These are phyloP conservation scores for Scheffersomyces titani DNA, from an alignment of 1,139 yeast genomes.

Conservation along the genomic window DNA sequence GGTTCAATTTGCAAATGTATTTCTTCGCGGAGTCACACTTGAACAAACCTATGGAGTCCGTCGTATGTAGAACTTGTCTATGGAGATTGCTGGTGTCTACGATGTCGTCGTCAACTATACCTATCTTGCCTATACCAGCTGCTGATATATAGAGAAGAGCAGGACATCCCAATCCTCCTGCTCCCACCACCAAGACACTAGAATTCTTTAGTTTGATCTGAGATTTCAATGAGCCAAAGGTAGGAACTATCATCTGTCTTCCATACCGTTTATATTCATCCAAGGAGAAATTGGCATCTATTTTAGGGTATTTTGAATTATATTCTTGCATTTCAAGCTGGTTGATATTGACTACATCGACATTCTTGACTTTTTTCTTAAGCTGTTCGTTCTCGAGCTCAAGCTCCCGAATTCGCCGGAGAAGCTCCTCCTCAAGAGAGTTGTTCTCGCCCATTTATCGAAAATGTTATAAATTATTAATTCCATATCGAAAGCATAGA, in stretches of 20 bases:
- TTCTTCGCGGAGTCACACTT: conserved; percentile 79
- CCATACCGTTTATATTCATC: conserved; percentile 88
- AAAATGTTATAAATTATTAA: background rate
- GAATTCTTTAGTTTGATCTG: conserved; percentile 62
- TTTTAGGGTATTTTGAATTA: background rate
- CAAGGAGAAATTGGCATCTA: conserved; percentile 23
- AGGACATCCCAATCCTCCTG: conserved; percentile 97
- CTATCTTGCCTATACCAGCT: conserved; percentile 83
- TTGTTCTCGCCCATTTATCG: background rate
- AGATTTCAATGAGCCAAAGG: conserved; percentile 54
- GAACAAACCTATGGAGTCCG: conserved; percentile 61
- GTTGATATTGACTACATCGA: background rate
- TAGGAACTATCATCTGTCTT: conserved; percentile 91
- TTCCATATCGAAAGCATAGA: background rate
- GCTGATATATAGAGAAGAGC: conserved; percentile 83
- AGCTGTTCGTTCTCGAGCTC: conserved; percentile 26
- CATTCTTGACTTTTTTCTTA: conserved; percentile 4
- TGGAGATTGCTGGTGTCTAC: conserved; percentile 88
- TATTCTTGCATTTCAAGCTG: background rate
- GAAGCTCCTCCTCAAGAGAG: conserved; percentile 3
- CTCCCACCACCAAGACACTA: conserved; percentile 80
- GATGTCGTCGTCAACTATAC: conserved; percentile 82
- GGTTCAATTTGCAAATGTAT: conserved; percentile 60
- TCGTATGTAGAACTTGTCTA: conserved; percentile 80
- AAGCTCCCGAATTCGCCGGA: conserved; percentile 16